Evolutionary conservation across 1,284 basidiomycete species (phyloP).

Genomic region (Ustilago shanxiensis): DNA sequence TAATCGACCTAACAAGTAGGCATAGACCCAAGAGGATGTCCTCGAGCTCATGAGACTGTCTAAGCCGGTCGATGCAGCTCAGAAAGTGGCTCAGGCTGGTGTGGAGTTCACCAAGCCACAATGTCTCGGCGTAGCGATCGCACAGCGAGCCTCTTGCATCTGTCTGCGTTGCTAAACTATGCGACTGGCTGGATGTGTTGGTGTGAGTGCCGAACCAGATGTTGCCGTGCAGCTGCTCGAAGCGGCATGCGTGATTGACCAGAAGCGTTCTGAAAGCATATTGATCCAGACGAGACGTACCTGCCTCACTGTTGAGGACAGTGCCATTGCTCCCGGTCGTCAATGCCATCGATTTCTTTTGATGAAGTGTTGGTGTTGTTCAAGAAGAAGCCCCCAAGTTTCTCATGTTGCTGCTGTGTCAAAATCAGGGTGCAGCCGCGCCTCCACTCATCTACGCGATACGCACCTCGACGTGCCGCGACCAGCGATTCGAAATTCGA

Average conservation of each 20-base stretch:
- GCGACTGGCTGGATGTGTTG: neutral
- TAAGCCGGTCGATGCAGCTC: conserved; percentile 31
- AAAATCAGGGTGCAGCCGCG: neutral
- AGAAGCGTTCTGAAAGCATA: neutral
- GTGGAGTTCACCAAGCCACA: conserved; percentile 52
- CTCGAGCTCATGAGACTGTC: conserved; percentile 16
- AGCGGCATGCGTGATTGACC: conserved; percentile 22
- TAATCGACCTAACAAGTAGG: conserved; percentile 31
- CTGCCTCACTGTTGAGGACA: conserved; percentile 2
- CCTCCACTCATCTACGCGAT: conserved; percentile 24
- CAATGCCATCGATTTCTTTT: conserved; percentile 15
- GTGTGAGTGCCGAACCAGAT: conserved; percentile 26
- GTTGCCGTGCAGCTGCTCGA: conserved; percentile 26
- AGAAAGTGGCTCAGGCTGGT: conserved; percentile 42
- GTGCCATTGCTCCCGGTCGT: neutral
- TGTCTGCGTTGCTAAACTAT: neutral
- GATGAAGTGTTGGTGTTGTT: neutral
- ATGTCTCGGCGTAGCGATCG: conserved; percentile 28
- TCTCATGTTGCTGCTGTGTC: neutral
- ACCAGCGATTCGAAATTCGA: neutral
- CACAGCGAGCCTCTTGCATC: neutral
- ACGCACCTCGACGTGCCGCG: conserved; percentile 3
- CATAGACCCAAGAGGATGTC: conserved; percentile 30
- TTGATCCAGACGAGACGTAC: conserved; percentile 12
- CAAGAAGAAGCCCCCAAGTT: neutral